Percentiles rank a stretch among this genome's conserved stretches.
Conservation (phyloP, 1,284 basidiomycete species). For the Heterobasidion annosum region DNA sequence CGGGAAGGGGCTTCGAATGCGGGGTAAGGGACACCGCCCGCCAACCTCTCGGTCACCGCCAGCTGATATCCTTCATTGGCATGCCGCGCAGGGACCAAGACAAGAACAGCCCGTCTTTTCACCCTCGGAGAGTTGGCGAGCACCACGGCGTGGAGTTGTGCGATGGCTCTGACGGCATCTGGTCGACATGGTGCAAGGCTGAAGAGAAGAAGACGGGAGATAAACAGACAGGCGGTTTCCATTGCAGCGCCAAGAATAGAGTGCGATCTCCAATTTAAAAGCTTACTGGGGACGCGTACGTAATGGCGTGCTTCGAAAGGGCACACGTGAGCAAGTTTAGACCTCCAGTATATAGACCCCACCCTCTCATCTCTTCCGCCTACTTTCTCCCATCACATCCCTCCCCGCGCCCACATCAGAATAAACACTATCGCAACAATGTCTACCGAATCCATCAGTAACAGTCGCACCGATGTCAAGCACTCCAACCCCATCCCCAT, state of each 20-base stretch:
- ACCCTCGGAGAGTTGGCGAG: no score
- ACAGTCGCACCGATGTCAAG: constrained; percentile 11
- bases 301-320: not conserved
- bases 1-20: not conserved
- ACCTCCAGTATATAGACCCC: not conserved
- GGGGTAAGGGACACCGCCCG: not conserved
- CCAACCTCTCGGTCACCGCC: not conserved
- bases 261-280: not conserved
- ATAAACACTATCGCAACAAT: not conserved
- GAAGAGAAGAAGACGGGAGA: no score
- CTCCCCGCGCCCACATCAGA: not conserved
- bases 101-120: not conserved
- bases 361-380: not conserved
- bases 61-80: not conserved
- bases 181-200: no score
- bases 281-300: not conserved
- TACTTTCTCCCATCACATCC: not conserved
- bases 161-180: no score
- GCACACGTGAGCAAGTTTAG: not conserved
- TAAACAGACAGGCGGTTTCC: not conserved
- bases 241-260: not conserved
- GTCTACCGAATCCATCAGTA: constrained; percentile 6
- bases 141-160: no score
- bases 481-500: constrained; percentile 65
- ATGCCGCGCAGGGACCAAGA: not conserved